Conservation (phyloP, 495 filamentous ascomycete species). For the Hyaloscypha finlandica region DNA sequence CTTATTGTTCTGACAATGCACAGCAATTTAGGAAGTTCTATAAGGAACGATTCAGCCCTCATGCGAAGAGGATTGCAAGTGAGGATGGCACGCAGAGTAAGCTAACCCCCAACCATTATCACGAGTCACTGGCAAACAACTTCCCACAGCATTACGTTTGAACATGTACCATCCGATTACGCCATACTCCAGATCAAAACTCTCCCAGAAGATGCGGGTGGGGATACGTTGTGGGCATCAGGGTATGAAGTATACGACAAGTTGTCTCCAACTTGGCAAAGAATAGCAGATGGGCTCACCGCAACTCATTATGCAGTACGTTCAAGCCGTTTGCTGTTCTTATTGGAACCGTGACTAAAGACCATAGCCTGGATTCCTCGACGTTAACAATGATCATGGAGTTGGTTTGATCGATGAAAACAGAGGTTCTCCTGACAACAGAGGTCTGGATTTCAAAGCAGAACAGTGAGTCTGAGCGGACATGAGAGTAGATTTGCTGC, state of each 20-base stretch:
- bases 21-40: neutral
- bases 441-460: neutral
- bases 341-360: no score
- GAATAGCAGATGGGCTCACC: slow-evolving; percentile 66
- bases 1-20: no score
- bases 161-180: neutral
- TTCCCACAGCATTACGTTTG: neutral
- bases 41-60: neutral
- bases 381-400: neutral
- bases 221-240: slow-evolving; percentile 68
- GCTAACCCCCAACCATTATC: no score
- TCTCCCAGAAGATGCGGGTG: neutral
- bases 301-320: slow-evolving; percentile 50
- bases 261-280: slow-evolving; percentile 60
- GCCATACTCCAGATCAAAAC: neutral
- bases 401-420: neutral
- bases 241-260: slow-evolving; percentile 79
- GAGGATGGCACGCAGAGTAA: neutral
- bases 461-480: slow-evolving; percentile 46
- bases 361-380: neutral
- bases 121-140: no score
- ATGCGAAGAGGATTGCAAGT: neutral
- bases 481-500: no score
- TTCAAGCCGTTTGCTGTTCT: no score
- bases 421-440: neutral